These are phyloP conservation scores for Kingdonia uniflora DNA, from an alignment of 164 flowering plant genomes.

Conservation along the genomic window DNA sequence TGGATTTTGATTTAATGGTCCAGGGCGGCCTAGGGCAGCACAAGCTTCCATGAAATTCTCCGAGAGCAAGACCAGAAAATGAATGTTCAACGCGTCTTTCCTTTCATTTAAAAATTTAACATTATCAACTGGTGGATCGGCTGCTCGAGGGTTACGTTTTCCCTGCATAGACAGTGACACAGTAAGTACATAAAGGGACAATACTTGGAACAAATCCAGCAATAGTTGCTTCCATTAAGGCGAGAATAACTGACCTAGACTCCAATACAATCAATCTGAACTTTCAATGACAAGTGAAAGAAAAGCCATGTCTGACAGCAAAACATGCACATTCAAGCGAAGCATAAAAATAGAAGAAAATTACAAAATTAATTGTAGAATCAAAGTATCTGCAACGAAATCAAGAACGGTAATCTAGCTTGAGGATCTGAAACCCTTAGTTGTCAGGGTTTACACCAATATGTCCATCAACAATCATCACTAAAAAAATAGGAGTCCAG, in stretches of 20 bases:
- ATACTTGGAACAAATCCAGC: neutral
- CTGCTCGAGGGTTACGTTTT: conserved; percentile 52
- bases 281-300: neutral
- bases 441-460: too few species aligned
- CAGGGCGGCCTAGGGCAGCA: conserved; percentile 64
- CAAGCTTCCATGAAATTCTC: conserved; percentile 88
- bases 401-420: too few species aligned
- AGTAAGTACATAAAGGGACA: neutral
- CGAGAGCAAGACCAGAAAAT: conserved; percentile 68
- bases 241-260: neutral
- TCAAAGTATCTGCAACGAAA: too few species aligned
- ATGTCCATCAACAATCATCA: too few species aligned
- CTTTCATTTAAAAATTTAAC: conserved; percentile 17
- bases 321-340: neutral
- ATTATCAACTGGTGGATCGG: conserved; percentile 61
- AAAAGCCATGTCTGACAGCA: neutral
- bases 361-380: too few species aligned
- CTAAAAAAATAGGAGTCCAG: too few species aligned
- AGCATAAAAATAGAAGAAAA: too few species aligned
- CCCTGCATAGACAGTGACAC: conserved; percentile 33
- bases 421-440: too few species aligned
- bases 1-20: conserved; percentile 56
- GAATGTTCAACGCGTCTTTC: conserved; percentile 25
- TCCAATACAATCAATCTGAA: neutral
- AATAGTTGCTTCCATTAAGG: neutral